Base-by-base conservation (phyloP, 768 basidiomycete species). In the Terana coerulea region DNA sequence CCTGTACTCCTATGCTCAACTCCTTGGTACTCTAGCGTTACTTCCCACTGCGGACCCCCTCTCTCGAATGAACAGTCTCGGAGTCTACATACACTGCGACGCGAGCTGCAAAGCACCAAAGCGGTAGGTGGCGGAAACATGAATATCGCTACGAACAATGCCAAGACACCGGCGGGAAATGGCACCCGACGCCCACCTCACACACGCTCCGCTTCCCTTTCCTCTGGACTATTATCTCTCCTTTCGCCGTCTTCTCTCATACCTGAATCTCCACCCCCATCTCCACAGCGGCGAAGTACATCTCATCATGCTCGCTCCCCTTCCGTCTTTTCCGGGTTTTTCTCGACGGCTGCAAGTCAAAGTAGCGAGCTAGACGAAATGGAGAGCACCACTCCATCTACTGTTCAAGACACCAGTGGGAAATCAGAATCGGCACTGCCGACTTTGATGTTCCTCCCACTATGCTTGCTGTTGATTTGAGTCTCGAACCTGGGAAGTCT, bases 391-490 rank as follows among this genome's bases (percentile, higher is more conserved):
- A 1, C 49, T 72, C 45, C 59, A 51, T 7, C 55, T 25, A 30
- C 28, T 35, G 61, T 55, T 15, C 65, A 72, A 1, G 80, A 78
- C 24, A 75, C 77, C 4, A 63, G 82, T n/a, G 79, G 29, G 12
- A 30, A 83, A 51, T 77, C 80, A 0, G 85, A 86, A 29, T 65
- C 67, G 3, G 85, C 84, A 0, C 65, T 98, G 15, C 94, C 95
- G 0, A 93, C 91, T 84, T 95, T 22, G 86, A 94, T 55, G 83
- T 88, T 0, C 86, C 87, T 51, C 88, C 90, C 9, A 80, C 87
- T 28, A 88, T 98, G 80, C 72, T 98, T 9, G 93, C 88, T 0
- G 91, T 99, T 0, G 97, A 98, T 67, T 64, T 98, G 26, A 69
- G 74, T 4, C 74, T 99, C 15, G 75, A 70, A 3, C 91, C 92